Percentiles rank a stretch among this genome's conserved stretches.
Conservation (phyloP, 257 asterid genomes). For the Solanum ahanhuiri region DNA sequence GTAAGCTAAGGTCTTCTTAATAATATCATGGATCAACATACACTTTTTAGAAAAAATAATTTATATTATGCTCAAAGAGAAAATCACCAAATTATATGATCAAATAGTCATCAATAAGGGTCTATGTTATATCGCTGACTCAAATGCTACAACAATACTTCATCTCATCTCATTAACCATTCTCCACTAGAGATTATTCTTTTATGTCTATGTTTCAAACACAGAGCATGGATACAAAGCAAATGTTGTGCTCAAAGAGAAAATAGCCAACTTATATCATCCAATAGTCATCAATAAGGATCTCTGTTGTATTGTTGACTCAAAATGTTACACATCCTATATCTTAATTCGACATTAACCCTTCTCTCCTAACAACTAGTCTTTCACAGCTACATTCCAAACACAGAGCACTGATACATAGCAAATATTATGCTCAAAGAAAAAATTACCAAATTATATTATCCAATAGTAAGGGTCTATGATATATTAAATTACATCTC, state of each 20-base stretch:
- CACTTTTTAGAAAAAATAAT: not conserved
- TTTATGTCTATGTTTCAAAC: not conserved
- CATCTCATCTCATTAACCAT: not conserved
- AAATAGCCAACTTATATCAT: not conserved
- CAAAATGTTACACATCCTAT: not conserved
- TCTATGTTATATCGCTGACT: not conserved
- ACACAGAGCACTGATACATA: not conserved
- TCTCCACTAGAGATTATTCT: not conserved
- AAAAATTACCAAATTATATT: not conserved
- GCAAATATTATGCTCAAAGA: not conserved
- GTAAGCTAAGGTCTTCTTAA: not conserved
- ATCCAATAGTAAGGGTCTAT: not conserved
- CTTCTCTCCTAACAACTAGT: not conserved
- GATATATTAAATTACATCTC: not conserved
- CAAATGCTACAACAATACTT: not conserved
- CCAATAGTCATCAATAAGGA: not conserved
- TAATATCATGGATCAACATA: not conserved
- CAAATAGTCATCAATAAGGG: not conserved
- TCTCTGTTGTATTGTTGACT: not conserved
- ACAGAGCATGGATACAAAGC: not conserved
- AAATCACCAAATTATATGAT: not conserved
- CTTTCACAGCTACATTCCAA: not conserved
- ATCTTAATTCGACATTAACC: not conserved
- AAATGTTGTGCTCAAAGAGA: not conserved
- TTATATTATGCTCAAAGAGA: not conserved